Conservation (phyloP, 306 rosid species). For the Cajanus cajan region DNA sequence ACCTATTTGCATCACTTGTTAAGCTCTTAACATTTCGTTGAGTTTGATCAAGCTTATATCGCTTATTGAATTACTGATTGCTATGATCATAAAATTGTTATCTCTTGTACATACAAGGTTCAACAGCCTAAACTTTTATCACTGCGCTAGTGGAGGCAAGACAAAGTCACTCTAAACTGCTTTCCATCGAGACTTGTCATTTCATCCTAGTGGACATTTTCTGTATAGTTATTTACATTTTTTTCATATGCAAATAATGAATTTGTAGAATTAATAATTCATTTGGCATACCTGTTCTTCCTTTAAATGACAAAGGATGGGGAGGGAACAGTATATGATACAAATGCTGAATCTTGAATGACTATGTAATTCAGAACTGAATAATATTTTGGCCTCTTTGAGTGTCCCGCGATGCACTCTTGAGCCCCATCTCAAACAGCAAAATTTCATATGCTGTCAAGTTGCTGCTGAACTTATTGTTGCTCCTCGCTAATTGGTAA, state of each 20-base stretch:
- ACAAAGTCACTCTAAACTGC: neutral
- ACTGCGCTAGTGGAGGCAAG: neutral
- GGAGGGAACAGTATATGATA: neutral
- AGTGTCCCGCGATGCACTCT: neutral
- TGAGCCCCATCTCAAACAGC: neutral
- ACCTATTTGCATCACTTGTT: neutral
- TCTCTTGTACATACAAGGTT: neutral
- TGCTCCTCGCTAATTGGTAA: too few species aligned
- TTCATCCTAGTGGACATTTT: neutral
- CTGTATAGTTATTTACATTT: neutral
- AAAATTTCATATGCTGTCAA: neutral
- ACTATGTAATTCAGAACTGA: neutral
- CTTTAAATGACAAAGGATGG: neutral
- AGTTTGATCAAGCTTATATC: neutral
- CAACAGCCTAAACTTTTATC: neutral
- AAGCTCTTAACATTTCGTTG: neutral
- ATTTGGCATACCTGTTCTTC: neutral
- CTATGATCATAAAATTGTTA: neutral
- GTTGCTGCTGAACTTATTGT: too few species aligned
- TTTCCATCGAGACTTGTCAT: neutral
- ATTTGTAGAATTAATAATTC: neutral
- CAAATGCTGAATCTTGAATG: neutral
- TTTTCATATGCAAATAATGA: neutral
- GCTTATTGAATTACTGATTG: neutral
- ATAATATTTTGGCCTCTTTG: neutral